Evolutionary conservation across 2,329 filamentous ascomycete genomes (phyloP), one percentile per base, ranked within the genome.

Genomic region (Corynespora cassiicola): DNA sequence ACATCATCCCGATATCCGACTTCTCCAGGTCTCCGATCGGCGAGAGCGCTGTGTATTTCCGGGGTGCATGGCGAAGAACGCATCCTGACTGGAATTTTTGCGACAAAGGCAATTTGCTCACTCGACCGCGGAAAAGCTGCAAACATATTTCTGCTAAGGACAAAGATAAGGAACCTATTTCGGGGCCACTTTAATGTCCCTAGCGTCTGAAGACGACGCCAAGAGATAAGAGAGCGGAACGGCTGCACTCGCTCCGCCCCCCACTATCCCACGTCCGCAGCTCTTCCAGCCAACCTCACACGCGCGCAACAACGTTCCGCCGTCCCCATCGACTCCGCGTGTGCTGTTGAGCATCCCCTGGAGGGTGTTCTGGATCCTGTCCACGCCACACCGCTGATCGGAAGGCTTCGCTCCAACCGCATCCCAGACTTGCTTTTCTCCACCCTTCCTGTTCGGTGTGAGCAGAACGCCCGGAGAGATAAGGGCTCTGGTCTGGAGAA

Each of bases 161-260:
- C 39, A 45, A 30, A 60, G 61, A 66, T 62, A 66, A 65, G 58
- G 44, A 42, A 36, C 44, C 35, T 14, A 24, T 50, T 46, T 48
- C 40, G 46, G 53, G 22, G 33, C 34, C 23, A 34, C 33, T 40
- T 41, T 27, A 36, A 36, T 36, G 24, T 34, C 46, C 42, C 47
- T 56, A 50, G 56, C 37, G 50, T 44, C 47, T 45, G 35, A 45
- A 45, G 47, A 36, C 34, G 40, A 24, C 45, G 56, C 56, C 57
- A 61, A 64, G 60, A 66, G 62, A 66, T 66, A 66, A 65, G 62
- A 54, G 43, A 59, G 53, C 52, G 57, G 39, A 35, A 27, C 45
- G 39, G 32, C 39, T 40, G 40, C 28, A 43, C 32, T 45, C 52
- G 55, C 48, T 57, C 40, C 46, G 35, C 52, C 50, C 60, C 49